Percentiles rank a stretch among this genome's conserved stretches.
phyloP scores from a whole-genome alignment of 768 basidiomycete genomes.

The Rhodosporidiobolus odoratus region DNA sequence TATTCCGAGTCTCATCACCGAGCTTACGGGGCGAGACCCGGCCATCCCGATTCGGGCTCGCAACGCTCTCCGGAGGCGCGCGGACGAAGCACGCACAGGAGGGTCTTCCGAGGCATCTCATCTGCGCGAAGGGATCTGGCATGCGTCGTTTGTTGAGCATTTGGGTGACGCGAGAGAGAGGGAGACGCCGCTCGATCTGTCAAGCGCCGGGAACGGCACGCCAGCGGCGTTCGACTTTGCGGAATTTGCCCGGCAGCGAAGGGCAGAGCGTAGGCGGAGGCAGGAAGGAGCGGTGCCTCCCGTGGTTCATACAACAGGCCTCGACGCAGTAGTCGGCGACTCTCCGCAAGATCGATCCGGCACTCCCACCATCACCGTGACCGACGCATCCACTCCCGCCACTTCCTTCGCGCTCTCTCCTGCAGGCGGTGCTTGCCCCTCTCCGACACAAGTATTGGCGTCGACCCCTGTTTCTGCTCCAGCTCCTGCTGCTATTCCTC shows the following conservation, averaged over 20 bases:
- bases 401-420: background rate
- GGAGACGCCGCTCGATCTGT: background rate
- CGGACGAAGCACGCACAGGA: too few species aligned
- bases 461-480: too few species aligned
- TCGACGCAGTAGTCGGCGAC: background rate
- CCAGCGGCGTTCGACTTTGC: background rate
- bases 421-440: background rate
- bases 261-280: background rate
- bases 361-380: constrained; percentile 1
- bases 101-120: background rate
- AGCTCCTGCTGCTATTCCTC: background rate
- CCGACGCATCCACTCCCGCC: constrained; percentile 7
- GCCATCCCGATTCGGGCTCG: constrained; percentile 2
- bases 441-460: too few species aligned
- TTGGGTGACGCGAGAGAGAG: background rate
- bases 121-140: constrained; percentile 24
- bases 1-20: background rate
- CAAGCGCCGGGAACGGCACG: constrained; percentile 3
- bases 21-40: constrained; percentile 8
- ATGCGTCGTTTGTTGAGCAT: constrained; percentile 16
- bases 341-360: background rate
- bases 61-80: background rate
- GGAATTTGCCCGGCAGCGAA: background rate
- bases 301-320: too few species aligned
- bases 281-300: background rate